These are phyloP conservation scores for Russula abietina DNA, from an alignment of 768 basidiomycete species.

Conservation along the genomic window DNA sequence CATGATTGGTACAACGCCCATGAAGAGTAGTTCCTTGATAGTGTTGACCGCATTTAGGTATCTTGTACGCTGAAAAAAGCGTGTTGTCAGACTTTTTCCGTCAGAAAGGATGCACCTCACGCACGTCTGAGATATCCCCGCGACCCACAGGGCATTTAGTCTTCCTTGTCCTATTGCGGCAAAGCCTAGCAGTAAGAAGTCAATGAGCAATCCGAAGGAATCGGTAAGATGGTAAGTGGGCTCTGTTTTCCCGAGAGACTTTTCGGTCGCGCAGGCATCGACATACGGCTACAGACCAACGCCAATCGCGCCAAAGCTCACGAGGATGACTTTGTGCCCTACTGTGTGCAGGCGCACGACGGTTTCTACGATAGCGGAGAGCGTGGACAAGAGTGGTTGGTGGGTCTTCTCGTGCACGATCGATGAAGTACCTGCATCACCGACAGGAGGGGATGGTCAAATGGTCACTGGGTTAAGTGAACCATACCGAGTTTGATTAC, in stretches of 20 bases:
- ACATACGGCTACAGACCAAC: slow-evolving; percentile 93
- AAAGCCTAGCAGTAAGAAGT: slow-evolving; percentile 53
- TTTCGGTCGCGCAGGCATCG: slow-evolving; percentile 71
- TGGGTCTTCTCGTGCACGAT: slow-evolving; percentile 95
- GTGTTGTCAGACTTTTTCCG: not conserved
- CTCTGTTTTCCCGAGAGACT: slow-evolving; percentile 84
- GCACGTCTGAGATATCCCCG: slow-evolving; percentile 94
- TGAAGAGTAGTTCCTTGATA: slow-evolving; percentile 79
- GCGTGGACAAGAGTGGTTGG: slow-evolving; percentile 81
- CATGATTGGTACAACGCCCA: slow-evolving; percentile 97
- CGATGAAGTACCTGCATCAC: slow-evolving; percentile 77
- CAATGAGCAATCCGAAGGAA: not conserved
- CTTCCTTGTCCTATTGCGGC: slow-evolving; percentile 97
- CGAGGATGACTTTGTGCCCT: slow-evolving; percentile 92
- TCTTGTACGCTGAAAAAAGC: slow-evolving; percentile 64
- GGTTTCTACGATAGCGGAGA: slow-evolving; percentile 90
- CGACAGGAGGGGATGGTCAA: not conserved
- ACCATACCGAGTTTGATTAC: slow-evolving; percentile 33
- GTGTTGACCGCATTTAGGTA: slow-evolving; percentile 98
- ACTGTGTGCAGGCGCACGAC: slow-evolving; percentile 67
- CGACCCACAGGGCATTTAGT: slow-evolving; percentile 92
- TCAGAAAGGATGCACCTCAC: slow-evolving; percentile 30
- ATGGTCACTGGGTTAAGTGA: not conserved
- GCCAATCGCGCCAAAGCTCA: slow-evolving; percentile 96
- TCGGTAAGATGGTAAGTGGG: slow-evolving; percentile 14